phyloP scores from a whole-genome alignment of 345 rosid genomes.

The Lumnitzera littorea region DNA sequence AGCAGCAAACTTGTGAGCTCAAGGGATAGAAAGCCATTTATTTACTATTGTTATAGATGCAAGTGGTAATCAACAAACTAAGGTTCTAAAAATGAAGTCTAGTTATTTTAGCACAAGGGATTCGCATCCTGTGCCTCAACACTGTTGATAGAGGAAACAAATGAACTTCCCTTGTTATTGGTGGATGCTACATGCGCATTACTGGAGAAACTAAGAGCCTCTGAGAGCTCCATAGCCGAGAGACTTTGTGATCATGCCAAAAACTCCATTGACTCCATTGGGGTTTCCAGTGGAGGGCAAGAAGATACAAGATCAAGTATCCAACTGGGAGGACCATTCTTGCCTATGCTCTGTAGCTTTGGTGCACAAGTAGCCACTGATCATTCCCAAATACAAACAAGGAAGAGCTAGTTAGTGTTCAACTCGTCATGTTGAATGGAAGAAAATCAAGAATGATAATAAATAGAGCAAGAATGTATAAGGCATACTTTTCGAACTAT shows the following conservation, averaged over 20 bases:
- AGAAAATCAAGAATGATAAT: too few relatives aligned
- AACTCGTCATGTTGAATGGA: not conserved
- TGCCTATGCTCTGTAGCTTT: slow-evolving; percentile 74
- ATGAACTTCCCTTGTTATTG: slow-evolving; percentile 18
- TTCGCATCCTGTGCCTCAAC: slow-evolving; percentile 31
- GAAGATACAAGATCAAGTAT: slow-evolving; percentile 8
- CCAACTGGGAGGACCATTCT: slow-evolving; percentile 47
- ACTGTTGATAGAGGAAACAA: slow-evolving; percentile 27
- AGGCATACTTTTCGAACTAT: too few relatives aligned
- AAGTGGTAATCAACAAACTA: too few relatives aligned
- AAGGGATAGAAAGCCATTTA: too few relatives aligned
- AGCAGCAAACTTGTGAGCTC: too few relatives aligned
- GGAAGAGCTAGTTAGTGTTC: slow-evolving; percentile 1
- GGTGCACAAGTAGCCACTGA: slow-evolving; percentile 40
- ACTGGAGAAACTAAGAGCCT: slow-evolving; percentile 44
- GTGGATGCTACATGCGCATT: slow-evolving; percentile 8
- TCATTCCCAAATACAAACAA: slow-evolving; percentile 3
- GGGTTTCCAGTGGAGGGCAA: slow-evolving; percentile 72
- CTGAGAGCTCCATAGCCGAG: slow-evolving; percentile 80
- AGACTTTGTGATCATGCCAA: slow-evolving; percentile 95
- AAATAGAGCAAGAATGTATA: too few relatives aligned
- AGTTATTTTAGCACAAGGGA: slow-evolving; percentile 8
- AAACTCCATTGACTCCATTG: slow-evolving; percentile 89
- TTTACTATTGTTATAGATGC: not conserved
- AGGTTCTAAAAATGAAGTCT: not conserved